Evolutionary conservation across 495 filamentous ascomycete species (phyloP).

Genomic region (Lophiotrema nucula): DNA sequence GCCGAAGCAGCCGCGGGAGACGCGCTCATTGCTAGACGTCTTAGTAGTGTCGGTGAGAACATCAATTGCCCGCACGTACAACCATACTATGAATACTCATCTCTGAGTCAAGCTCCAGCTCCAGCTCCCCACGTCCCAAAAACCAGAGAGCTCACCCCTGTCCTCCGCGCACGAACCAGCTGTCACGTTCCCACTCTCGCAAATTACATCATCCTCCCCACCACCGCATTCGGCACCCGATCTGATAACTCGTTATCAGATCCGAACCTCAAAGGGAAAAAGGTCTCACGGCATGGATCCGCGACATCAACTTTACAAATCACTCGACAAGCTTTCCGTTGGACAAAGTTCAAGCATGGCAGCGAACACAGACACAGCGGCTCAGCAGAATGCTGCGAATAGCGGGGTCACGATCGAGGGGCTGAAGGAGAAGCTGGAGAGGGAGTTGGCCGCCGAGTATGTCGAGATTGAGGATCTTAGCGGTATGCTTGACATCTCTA

Average conservation of each 20-base stretch:
- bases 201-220: slow-evolving; percentile 24
- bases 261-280: slow-evolving; percentile 9
- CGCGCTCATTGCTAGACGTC: slow-evolving; percentile 38
- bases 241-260: slow-evolving; percentile 27
- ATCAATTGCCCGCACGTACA: too few relatives aligned
- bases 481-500: slow-evolving; percentile 55
- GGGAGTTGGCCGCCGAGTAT: slow-evolving; percentile 73
- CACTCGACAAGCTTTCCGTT: slow-evolving; percentile 19
- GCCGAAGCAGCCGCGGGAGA: slow-evolving; percentile 48
- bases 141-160: too few relatives aligned
- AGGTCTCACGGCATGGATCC: slow-evolving; percentile 14
- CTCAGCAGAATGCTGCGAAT: slow-evolving; percentile 42
- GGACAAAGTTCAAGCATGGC: slow-evolving; percentile 27
- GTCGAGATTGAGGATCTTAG: slow-evolving; percentile 93
- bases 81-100: too few relatives aligned
- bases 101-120: too few relatives aligned
- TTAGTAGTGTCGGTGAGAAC: slow-evolving; percentile 6
- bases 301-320: slow-evolving; percentile 22
- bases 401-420: slow-evolving; percentile 66
- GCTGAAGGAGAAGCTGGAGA: slow-evolving; percentile 65
- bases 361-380: slow-evolving; percentile 47
- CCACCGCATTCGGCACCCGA: neutral
- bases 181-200: neutral
- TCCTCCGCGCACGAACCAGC: slow-evolving; percentile 2
- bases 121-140: too few relatives aligned